Percentiles rank a stretch among this genome's conserved stretches.
Evolutionary conservation across 495 filamentous ascomycete species (phyloP).

Genomic region (Tuber brumale): DNA sequence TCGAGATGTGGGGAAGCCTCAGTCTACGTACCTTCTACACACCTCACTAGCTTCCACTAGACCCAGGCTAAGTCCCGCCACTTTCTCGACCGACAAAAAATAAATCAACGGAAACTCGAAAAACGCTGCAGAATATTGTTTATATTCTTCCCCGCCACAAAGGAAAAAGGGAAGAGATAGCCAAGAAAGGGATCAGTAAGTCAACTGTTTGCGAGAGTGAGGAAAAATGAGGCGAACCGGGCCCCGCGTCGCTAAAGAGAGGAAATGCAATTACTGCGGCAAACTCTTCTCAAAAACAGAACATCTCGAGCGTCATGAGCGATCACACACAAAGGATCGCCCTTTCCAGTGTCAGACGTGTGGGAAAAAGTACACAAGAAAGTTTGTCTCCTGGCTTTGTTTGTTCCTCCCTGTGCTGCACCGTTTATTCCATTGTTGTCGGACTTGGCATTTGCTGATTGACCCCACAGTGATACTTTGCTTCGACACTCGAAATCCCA

Average conservation of each 20-base stretch:
- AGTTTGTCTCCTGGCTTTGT: not conserved
- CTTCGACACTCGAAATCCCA: constrained; percentile 3
- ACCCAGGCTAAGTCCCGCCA: not conserved
- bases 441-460: not conserved
- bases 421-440: not conserved
- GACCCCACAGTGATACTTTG: not conserved
- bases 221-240: not conserved
- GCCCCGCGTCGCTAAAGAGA: not conserved
- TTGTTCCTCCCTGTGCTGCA: not conserved
- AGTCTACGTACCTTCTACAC: not conserved
- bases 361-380: constrained; percentile 1
- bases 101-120: not conserved
- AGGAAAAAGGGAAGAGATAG: not conserved
- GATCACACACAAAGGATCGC: constrained; percentile 2
- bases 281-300: constrained; percentile 1
- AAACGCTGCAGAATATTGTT: not conserved
- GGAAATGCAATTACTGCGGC: not conserved
- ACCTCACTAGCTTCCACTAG: not conserved
- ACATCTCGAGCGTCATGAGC: not conserved
- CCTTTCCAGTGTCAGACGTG: constrained; percentile 2
- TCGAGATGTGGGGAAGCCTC: constrained; percentile 5
- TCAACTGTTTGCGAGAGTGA: not conserved
- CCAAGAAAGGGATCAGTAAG: not conserved
- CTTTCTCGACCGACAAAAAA: constrained; percentile 3
- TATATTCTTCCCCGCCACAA: not conserved